Conservation (phyloP, 2,329 filamentous ascomycete species). For the Bretziella fagacearum region DNA sequence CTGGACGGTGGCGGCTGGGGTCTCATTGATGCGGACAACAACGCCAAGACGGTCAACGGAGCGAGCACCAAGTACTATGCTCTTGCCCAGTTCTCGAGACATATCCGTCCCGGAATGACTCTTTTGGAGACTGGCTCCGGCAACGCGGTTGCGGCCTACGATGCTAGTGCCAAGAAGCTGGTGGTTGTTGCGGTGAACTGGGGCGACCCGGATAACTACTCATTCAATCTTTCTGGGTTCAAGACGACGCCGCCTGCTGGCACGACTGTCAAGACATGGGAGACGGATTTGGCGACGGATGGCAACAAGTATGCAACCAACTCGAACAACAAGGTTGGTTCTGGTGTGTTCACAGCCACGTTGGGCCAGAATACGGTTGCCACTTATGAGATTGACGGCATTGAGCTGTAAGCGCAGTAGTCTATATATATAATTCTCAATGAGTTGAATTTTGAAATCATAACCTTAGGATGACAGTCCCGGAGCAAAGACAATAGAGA, state of each 20-base stretch:
- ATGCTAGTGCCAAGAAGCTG: slow-evolving; percentile 21
- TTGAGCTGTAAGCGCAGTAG: slow-evolving; percentile 14
- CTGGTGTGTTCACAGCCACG: slow-evolving; percentile 23
- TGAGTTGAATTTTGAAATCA: too few relatives aligned
- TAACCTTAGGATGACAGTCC: too few relatives aligned
- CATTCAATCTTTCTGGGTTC: slow-evolving; percentile 25
- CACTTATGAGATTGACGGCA: slow-evolving; percentile 24
- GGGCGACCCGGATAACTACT: slow-evolving; percentile 20
- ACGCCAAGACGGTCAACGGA: slow-evolving; percentile 19
- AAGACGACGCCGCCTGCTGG: slow-evolving; percentile 19
- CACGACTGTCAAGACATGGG: slow-evolving; percentile 23
- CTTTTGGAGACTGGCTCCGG: slow-evolving; percentile 22
- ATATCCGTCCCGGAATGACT: slow-evolving; percentile 26
- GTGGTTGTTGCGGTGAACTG: slow-evolving; percentile 26
- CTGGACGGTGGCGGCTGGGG: slow-evolving; percentile 27
- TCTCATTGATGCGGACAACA: slow-evolving; percentile 25
- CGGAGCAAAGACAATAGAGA: too few relatives aligned
- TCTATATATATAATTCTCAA: too few relatives aligned
- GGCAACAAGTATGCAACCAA: slow-evolving; percentile 22
- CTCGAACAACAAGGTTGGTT: slow-evolving; percentile 21
- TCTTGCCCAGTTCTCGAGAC: slow-evolving; percentile 27
- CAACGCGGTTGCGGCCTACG: slow-evolving; percentile 25
- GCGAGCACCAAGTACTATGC: slow-evolving; percentile 26
- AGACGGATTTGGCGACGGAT: slow-evolving; percentile 21
- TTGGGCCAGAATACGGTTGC: slow-evolving; percentile 23